Base-by-base conservation (phyloP, 2,329 filamentous ascomycete genomes). In the Aspergillus latus region DNA sequence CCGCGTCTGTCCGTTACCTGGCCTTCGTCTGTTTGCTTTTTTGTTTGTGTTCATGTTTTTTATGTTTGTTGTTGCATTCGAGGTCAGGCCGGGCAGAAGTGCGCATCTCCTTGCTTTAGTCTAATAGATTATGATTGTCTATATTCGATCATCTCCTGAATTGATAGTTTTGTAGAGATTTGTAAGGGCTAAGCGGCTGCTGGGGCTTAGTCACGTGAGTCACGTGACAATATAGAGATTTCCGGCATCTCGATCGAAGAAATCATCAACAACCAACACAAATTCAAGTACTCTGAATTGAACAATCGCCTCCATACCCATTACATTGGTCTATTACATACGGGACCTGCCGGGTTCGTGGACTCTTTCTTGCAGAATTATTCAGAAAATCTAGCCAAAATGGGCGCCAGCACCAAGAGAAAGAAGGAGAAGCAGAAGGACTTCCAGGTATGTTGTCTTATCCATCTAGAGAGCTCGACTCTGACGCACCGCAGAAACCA, bases 371-470 rank as follows among this genome's bases (percentile, higher is more conserved):
- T 5, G 34, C 34, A 5, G 7, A 37, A 13, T 13, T 5, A 37
- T 13, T 5, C 34, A 9, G n/a, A 21, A 1, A 7, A 43, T 5
- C 26, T 11, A 44, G 39, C 11, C 36, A 58, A 94, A 13, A 57
- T 96, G 92, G 90, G 90, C 56, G 90, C 90, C 58, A 95, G 90
- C 68, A 80, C 85, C 50, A 94, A 88, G 72, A 94, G 92, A 74
- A 97, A 96, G 83, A 93, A 89, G 76, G 92, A 97, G 74, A 97
- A 97, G 83, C 87, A 92, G 74, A 92, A 96, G 78, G 93, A 97
- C 77, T 99, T 99, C 68, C 86, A 92, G 75, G 89, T 90, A 73
- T 47, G 74, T 62, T 4, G 8, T 11, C 42, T 28, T 3, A 13
- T 21, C 13, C 8, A 28, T 5, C n/a, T 15, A 28, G 1, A 15